phyloP scores from a whole-genome alignment of 257 asterid genomes.

The Verbena officinalis region DNA sequence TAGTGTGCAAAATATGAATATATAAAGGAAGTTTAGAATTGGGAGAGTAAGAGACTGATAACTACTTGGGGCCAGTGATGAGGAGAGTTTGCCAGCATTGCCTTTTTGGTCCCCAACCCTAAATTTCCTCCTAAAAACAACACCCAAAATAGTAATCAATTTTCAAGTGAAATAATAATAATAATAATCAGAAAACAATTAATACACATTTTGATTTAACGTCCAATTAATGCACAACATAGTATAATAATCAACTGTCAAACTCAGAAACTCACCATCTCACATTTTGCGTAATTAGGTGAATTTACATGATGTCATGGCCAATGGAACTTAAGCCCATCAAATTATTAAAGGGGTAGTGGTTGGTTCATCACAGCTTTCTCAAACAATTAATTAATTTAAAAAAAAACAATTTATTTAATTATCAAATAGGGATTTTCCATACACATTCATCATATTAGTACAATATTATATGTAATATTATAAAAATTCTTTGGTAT shows the following conservation, averaged over 20 bases:
- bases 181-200: not conserved
- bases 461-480: conserved; percentile 10
- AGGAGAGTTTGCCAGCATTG: not conserved
- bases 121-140: not conserved
- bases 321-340: conserved; percentile 23
- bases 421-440: conserved; percentile 15
- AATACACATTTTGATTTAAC: not conserved
- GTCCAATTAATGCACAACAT: not conserved
- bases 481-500: conserved; percentile 5
- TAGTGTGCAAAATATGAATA: too few relatives aligned
- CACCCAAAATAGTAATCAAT: not conserved
- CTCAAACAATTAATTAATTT: conserved; percentile 27
- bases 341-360: conserved; percentile 27
- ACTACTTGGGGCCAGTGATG: not conserved
- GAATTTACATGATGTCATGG: conserved; percentile 37
- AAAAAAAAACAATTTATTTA: conserved; percentile 16
- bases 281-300: conserved; percentile 31
- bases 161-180: too few relatives aligned
- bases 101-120: not conserved
- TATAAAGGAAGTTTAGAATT: too few relatives aligned
- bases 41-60: not conserved
- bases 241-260: conserved; percentile 38
- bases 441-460: conserved; percentile 24
- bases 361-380: conserved; percentile 29
- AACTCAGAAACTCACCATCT: conserved; percentile 29